Evolutionary conservation across 257 asterid species (phyloP).

Genomic region (Nicotiana noctiflora): DNA sequence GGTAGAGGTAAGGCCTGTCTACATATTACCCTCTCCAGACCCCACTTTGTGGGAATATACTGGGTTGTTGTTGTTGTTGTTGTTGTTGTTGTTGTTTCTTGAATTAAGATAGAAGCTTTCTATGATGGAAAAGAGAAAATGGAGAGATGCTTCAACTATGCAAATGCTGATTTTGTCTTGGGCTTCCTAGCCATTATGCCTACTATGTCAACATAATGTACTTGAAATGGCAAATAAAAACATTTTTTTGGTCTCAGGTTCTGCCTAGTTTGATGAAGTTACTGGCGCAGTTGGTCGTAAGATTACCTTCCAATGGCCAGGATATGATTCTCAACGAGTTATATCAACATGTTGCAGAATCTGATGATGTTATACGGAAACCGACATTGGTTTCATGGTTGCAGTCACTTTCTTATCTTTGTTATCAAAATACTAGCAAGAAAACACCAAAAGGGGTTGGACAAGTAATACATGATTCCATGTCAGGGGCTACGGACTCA

Average conservation of each 20-base stretch:
- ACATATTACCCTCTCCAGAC: too few relatives aligned
- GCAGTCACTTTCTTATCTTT: constrained; percentile 70
- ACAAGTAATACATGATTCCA: constrained; percentile 7
- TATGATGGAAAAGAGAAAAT: not conserved
- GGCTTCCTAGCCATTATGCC: not conserved
- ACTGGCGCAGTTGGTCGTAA: constrained; percentile 47
- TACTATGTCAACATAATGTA: not conserved
- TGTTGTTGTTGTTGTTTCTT: too few relatives aligned
- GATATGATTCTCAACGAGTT: constrained; percentile 45
- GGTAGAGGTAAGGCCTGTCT: too few relatives aligned
- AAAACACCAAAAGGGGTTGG: constrained; percentile 2
- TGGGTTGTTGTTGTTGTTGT: too few relatives aligned
- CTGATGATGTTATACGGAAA: constrained; percentile 77
- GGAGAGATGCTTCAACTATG: not conserved
- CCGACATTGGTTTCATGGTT: constrained; percentile 75
- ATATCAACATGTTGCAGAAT: constrained; percentile 66
- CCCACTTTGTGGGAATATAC: too few relatives aligned
- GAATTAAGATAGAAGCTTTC: not conserved
- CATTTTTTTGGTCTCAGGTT: constrained; percentile 37
- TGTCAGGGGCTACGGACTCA: not conserved
- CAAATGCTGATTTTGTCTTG: not conserved
- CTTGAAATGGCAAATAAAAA: not conserved
- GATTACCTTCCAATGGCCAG: constrained; percentile 45
- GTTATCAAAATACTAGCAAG: constrained; percentile 35
- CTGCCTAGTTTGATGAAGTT: constrained; percentile 63